Conservation (phyloP, 768 basidiomycete species). For the Trametes elegans region DNA sequence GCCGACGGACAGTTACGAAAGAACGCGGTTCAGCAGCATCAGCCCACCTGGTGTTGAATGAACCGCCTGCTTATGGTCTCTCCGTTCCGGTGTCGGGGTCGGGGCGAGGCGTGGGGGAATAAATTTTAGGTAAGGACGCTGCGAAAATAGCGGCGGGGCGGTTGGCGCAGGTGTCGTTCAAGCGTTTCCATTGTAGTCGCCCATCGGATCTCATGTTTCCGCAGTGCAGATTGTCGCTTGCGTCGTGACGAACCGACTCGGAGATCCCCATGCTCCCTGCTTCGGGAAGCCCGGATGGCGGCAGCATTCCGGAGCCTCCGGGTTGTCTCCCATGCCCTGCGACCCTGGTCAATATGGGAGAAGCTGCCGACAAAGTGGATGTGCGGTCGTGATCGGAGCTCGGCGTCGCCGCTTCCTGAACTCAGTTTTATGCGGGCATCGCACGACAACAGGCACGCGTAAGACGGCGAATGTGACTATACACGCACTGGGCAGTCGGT, state of each 20-base stretch:
- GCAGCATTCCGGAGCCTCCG: conserved; percentile 8
- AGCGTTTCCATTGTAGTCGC: conserved; percentile 18
- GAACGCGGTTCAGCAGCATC: conserved; percentile 7
- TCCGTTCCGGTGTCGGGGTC: conserved; percentile 9
- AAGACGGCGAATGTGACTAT: conserved; percentile 6
- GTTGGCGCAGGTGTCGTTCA: conserved; percentile 14
- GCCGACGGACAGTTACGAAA: conserved; percentile 18
- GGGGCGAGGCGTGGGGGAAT: conserved; percentile 5
- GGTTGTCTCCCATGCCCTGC: conserved; percentile 4
- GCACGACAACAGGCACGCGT: conserved; percentile 11
- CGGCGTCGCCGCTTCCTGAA: conserved; percentile 8
- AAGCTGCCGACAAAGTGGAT: conserved; percentile 14
- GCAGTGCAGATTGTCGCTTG: conserved; percentile 11
- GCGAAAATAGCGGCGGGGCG: conserved; percentile 12
- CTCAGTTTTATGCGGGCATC: conserved; percentile 10
- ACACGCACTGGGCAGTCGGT: conserved; percentile 13
- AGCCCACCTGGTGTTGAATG: conserved; percentile 1
- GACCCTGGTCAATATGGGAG: conserved; percentile 12
- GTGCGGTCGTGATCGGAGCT: conserved; percentile 4
- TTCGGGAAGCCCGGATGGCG: conserved; percentile 9
- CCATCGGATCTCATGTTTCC: conserved; percentile 13
- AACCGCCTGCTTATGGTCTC: conserved; percentile 11
- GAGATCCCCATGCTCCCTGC: conserved; percentile 20
- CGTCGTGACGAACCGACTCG: conserved; percentile 11
- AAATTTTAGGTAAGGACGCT: conserved; percentile 17